A percentile compares a stretch with the other conserved stretches of the same genome.
Conservation (phyloP, 2,329 filamentous ascomycete species). For the Aspergillus amoenus region DNA sequence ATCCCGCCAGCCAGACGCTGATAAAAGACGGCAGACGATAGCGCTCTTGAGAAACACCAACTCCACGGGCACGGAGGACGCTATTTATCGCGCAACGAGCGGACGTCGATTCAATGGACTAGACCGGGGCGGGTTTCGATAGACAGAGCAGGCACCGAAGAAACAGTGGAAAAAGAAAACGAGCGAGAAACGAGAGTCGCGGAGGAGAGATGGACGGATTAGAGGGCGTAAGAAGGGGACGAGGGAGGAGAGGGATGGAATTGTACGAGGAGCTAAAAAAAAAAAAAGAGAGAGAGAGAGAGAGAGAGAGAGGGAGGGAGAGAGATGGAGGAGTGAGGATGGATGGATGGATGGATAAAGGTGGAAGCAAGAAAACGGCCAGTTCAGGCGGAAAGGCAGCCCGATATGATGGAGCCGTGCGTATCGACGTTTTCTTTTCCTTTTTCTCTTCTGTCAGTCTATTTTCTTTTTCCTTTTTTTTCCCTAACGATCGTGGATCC, state of each 20-base stretch:
- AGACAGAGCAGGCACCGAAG: conserved; percentile 13
- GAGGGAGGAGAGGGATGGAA: conserved; percentile 19
- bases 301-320: conserved; percentile 8
- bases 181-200: conserved; percentile 19
- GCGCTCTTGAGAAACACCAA: conserved; percentile 11
- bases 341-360: conserved; percentile 11
- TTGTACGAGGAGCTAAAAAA: conserved; percentile 1
- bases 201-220: conserved; percentile 3
- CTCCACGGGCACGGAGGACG: conserved; percentile 21
- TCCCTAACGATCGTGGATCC: conserved; percentile 32
- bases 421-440: conserved; percentile 10
- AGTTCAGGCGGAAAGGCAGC: conserved; percentile 19
- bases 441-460: conserved; percentile 8
- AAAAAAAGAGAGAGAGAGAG: conserved; percentile 8
- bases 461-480: conserved; percentile 16
- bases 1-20: conserved; percentile 18
- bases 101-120: conserved; percentile 16
- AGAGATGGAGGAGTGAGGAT: conserved; percentile 14
- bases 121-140: conserved; percentile 17
- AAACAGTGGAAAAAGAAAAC: conserved; percentile 3
- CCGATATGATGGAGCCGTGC: conserved; percentile 17
- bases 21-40: conserved; percentile 13
- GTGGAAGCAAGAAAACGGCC: conserved; percentile 18
- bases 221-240: conserved; percentile 16
- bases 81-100: conserved; percentile 19